Conservation (phyloP, 306 rosid genomes). For the Fragaria vesca region DNA sequence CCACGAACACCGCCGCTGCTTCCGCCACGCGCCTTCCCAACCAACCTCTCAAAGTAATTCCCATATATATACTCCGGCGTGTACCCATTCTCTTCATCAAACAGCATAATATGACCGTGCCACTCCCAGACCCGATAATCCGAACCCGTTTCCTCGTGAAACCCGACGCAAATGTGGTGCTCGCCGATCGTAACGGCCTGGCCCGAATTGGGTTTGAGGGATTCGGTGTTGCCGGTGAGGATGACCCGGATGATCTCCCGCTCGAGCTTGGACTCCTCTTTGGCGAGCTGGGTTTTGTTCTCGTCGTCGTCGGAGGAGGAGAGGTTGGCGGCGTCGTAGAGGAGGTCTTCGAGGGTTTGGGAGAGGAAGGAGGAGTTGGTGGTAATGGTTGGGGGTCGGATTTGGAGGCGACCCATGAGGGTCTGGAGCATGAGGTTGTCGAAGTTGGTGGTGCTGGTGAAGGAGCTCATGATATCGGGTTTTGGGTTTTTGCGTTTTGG, state of each 20-base stretch:
- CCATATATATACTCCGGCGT: slow-evolving; percentile 91
- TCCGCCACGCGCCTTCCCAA: slow-evolving; percentile 20
- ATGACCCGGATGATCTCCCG: slow-evolving; percentile 60
- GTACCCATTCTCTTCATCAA: slow-evolving; percentile 69
- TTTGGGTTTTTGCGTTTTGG: not conserved
- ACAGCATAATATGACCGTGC: slow-evolving; percentile 93
- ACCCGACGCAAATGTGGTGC: slow-evolving; percentile 77
- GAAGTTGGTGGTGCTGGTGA: slow-evolving; percentile 41
- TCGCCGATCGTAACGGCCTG: slow-evolving; percentile 78
- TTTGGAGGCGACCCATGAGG: slow-evolving; percentile 69
- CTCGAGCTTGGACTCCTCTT: slow-evolving; percentile 59
- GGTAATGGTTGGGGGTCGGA: slow-evolving; percentile 40
- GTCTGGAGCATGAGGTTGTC: slow-evolving; percentile 66
- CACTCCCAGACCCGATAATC: slow-evolving; percentile 97
- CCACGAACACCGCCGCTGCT: slow-evolving; percentile 12
- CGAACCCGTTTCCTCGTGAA: slow-evolving; percentile 68
- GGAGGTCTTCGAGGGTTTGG: slow-evolving; percentile 79
- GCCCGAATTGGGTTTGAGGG: slow-evolving; percentile 80
- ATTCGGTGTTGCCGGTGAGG: slow-evolving; percentile 50
- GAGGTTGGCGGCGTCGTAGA: slow-evolving; percentile 43
- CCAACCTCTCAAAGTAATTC: slow-evolving; percentile 76
- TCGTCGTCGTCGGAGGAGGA: slow-evolving; percentile 34
- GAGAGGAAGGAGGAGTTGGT: slow-evolving; percentile 38
- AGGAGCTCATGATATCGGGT: slow-evolving; percentile 50
- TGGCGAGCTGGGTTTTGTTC: slow-evolving; percentile 44